These are phyloP conservation scores for Heliosperma pusillum DNA, from an alignment of 148 eudicot genomes.

Conservation along the genomic window DNA sequence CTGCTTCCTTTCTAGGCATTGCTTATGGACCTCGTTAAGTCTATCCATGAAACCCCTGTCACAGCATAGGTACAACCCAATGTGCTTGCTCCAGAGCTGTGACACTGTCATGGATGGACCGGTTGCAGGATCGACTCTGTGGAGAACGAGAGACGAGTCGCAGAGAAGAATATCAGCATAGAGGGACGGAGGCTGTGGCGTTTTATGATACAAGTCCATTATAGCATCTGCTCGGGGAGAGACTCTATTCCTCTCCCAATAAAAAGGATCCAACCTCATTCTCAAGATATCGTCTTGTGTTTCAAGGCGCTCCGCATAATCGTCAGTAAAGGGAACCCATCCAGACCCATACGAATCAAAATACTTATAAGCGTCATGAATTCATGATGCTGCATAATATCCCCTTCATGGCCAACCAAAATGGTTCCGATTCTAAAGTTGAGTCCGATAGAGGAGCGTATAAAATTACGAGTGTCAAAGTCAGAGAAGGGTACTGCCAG, in stretches of 20 bases:
- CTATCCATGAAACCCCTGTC: not conserved
- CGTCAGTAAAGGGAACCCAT: not conserved
- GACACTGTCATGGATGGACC: constrained; percentile 2
- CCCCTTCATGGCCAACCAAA: too few relatives aligned
- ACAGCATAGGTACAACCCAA: constrained; percentile 1
- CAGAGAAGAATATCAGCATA: not conserved
- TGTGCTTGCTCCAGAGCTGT: not conserved
- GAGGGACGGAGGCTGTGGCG: not conserved
- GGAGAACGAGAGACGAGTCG: not conserved
- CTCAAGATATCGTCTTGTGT: constrained; percentile 2
- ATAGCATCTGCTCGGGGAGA: not conserved
- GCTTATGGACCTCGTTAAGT: constrained; percentile 1
- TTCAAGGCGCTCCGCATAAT: not conserved
- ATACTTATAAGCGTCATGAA: not conserved
- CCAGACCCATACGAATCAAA: not conserved
- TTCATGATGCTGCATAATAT: too few relatives aligned
- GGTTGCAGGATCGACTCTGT: not conserved
- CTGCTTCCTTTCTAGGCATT: not conserved
- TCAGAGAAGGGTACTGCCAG: too few relatives aligned
- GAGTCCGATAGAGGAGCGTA: too few relatives aligned
- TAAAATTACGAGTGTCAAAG: too few relatives aligned
- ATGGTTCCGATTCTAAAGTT: too few relatives aligned
- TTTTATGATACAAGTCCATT: not conserved
- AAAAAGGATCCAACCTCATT: constrained; percentile 6
- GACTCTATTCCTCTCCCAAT: not conserved